Base-by-base conservation (phyloP, 176 grass and related monocot species). In the Chloris gayana region DNA sequence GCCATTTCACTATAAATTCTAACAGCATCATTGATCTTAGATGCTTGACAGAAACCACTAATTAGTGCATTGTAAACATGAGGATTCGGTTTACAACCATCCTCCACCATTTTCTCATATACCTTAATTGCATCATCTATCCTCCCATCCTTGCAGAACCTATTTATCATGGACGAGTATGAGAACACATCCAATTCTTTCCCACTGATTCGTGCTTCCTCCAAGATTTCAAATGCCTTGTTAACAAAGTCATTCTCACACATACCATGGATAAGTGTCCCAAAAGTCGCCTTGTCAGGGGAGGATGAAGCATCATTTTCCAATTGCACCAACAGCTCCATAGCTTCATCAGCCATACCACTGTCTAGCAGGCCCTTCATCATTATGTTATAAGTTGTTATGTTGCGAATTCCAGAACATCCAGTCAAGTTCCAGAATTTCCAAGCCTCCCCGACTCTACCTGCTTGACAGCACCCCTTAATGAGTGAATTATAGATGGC, bases 1-100 rank as follows among this genome's bases (percentile, higher is more conserved):
- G 65, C 7, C 92, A 95, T 93, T 84, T 91, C 73, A 66, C 5
- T 39, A 53, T 88, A 95, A 80, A 95, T 70, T 54, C 34, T 82
- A 77, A 91, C 35, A 66, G 93, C 90, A 44, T 88, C 84, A 76
- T 34, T 58, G 33, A 89, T 82, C 66, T 72, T 83, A 70, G 39
- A 76, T 57, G 37, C 81, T 84, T 81, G 73, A 66, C 76, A 95
- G 67, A 91, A 93, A 57, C 90, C 87, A 85, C 77, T 88, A 86
- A 99, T 95, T 45, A 99, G 67, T 83, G 87, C 78, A 89, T 95
- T 99, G 79, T 91, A 93, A 85, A 86, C 80, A 81, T 91, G 80
- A 79, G 93, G 74, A 84, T 95, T 99, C 15, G 38, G 86, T 80
- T 83, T 84, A 73, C 82, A 95, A 66, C 84, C 84, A 84, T 69